These are phyloP conservation scores for Cercospora sojina DNA, from an alignment of 2,329 filamentous ascomycete species.

Conservation along the genomic window DNA sequence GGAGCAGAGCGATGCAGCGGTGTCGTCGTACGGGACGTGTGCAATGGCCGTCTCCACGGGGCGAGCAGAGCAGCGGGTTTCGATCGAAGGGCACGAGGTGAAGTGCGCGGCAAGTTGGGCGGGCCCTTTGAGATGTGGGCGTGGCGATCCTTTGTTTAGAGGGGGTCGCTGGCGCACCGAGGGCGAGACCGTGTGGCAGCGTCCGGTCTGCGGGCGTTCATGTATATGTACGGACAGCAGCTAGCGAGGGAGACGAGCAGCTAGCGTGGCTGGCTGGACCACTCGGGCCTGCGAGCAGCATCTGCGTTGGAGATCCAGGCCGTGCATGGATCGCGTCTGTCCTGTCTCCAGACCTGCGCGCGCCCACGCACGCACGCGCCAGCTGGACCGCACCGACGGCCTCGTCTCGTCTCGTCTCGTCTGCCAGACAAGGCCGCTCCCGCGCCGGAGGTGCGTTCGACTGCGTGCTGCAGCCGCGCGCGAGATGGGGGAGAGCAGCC, in stretches of 20 bases:
- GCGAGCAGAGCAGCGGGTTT: neutral
- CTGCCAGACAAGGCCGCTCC: neutral
- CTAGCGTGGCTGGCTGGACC: conserved; percentile 32
- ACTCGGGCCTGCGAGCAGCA: conserved; percentile 26
- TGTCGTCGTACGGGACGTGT: conserved; percentile 1
- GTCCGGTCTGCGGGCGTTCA: conserved; percentile 30
- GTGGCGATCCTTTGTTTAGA: conserved; percentile 52
- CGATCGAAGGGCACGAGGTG: conserved; percentile 26
- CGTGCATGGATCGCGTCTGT: conserved; percentile 28
- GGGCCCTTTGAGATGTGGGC: conserved; percentile 37
- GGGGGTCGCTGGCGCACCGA: conserved; percentile 48
- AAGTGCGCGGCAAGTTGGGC: conserved; percentile 25
- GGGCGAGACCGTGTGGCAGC: conserved; percentile 46
- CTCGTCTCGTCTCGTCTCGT: no score
- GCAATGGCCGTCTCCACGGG: neutral
- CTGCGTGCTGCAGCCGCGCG: neutral
- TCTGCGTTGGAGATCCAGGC: conserved; percentile 31
- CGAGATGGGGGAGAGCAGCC: neutral
- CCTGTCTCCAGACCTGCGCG: neutral
- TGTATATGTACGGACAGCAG: conserved; percentile 32
- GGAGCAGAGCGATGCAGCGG: neutral
- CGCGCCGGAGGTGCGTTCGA: neutral
- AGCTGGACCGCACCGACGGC: neutral
- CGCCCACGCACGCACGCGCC: conserved; percentile 14
- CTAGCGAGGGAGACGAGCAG: conserved; percentile 25